Evolutionary conservation across 108 stramenopile genomes (phyloP).

Genomic region (Seminavis robusta): DNA sequence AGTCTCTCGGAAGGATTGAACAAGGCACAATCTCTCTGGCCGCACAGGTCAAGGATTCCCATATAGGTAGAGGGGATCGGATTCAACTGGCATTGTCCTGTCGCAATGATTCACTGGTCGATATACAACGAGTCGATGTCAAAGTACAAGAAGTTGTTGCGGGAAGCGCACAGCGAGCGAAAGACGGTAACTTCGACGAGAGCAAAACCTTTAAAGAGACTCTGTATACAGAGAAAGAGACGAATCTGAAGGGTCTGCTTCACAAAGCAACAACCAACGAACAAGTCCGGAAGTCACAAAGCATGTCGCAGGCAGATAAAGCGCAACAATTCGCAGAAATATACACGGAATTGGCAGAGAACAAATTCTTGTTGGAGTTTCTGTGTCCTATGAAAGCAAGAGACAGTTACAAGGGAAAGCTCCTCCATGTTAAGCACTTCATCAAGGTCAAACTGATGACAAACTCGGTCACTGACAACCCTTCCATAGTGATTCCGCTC

Average conservation of each 20-base stretch:
- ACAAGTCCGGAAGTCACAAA: conserved; percentile 7
- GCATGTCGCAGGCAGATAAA: not conserved
- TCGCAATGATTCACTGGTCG: conserved; percentile 26
- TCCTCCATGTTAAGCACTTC: conserved; percentile 7
- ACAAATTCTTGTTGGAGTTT: not conserved
- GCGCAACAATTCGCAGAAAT: not conserved
- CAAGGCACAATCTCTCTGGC: conserved; percentile 22
- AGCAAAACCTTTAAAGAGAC: conserved; percentile 19
- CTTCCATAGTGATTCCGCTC: conserved; percentile 6
- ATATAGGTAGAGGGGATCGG: conserved; percentile 17
- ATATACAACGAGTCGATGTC: conserved; percentile 17
- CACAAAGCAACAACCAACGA: too few relatives aligned
- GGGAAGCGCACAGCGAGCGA: too few relatives aligned
- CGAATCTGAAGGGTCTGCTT: not conserved
- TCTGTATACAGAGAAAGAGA: conserved; percentile 8
- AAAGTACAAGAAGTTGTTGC: conserved; percentile 20
- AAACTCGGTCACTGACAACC: conserved; percentile 2
- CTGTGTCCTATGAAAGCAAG: not conserved
- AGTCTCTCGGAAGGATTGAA: conserved; percentile 11
- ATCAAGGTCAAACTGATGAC: conserved; percentile 11
- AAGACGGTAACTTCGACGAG: not conserved
- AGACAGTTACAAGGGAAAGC: conserved; percentile 12
- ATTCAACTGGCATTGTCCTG: conserved; percentile 29
- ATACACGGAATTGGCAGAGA: not conserved
- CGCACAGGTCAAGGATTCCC: conserved; percentile 21